Conservation (phyloP, 345 rosid genomes). For the Brassica napus region DNA sequence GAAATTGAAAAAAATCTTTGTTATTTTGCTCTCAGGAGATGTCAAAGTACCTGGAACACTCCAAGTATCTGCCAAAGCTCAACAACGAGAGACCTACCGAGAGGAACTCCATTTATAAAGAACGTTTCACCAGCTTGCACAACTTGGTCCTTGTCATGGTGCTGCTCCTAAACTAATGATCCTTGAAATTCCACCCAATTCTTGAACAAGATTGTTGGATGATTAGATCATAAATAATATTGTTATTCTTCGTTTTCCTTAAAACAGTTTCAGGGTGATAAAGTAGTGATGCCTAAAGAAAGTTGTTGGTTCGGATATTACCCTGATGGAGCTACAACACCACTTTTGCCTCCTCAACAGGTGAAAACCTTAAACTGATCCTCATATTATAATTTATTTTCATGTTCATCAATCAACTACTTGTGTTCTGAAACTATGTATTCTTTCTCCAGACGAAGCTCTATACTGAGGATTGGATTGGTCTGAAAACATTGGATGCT, state of each 20-base stretch:
- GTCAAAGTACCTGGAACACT: slow-evolving; percentile 41
- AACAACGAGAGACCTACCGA: slow-evolving; percentile 71
- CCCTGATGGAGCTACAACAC: slow-evolving; percentile 62
- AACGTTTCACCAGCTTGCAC: slow-evolving; percentile 68
- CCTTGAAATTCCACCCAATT: background rate
- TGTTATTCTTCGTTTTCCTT: background rate
- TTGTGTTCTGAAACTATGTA: background rate
- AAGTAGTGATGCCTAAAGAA: slow-evolving; percentile 74
- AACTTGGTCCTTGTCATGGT: slow-evolving; percentile 92
- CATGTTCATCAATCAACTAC: background rate
- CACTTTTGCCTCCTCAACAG: slow-evolving; percentile 57
- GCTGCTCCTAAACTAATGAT: background rate
- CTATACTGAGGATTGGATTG: background rate
- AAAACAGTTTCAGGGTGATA: slow-evolving; percentile 70
- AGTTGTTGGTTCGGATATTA: slow-evolving; percentile 91
- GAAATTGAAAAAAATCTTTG: background rate
- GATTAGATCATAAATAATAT: background rate
- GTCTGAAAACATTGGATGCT: background rate
- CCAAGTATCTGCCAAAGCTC: slow-evolving; percentile 80
- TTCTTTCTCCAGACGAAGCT: background rate
- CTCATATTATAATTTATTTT: background rate
- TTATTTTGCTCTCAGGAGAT: slow-evolving; percentile 19
- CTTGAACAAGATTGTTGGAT: background rate
- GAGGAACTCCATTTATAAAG: slow-evolving; percentile 64
- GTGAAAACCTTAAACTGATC: slow-evolving; percentile 20